These are phyloP conservation scores for Claviceps sorghi DNA, from an alignment of 2,329 filamentous ascomycete genomes.

Conservation along the genomic window DNA sequence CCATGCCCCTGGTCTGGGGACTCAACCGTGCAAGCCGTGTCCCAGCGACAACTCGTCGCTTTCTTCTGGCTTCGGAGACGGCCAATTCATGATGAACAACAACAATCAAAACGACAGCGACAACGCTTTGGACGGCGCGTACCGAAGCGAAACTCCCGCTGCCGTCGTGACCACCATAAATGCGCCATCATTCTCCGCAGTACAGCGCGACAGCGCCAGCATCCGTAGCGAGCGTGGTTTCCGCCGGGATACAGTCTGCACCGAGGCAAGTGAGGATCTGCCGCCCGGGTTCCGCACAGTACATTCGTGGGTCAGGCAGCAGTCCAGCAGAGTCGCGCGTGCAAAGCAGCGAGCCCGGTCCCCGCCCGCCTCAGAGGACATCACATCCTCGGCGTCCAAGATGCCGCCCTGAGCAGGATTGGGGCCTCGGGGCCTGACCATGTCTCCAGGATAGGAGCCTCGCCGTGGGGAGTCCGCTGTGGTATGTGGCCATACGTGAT, in stretches of 20 bases:
- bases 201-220: constrained; percentile 6
- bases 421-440: constrained; percentile 37
- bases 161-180: constrained; percentile 8
- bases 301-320: constrained; percentile 51
- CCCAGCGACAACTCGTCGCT: constrained; percentile 42
- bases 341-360: constrained; percentile 23
- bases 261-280: constrained; percentile 36
- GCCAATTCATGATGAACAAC: constrained; percentile 34
- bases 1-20: constrained; percentile 6
- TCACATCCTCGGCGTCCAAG: constrained; percentile 26
- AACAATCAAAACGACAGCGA: not conserved
- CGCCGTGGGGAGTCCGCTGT: constrained; percentile 20
- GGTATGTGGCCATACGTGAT: constrained; percentile 7
- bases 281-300: constrained; percentile 43
- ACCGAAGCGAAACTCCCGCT: constrained; percentile 12
- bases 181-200: constrained; percentile 5
- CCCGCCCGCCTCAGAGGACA: constrained; percentile 3
- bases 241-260: constrained; percentile 36
- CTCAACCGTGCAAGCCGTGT: constrained; percentile 18
- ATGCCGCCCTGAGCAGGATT: constrained; percentile 31
- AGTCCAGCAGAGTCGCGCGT: constrained; percentile 38
- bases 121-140: constrained; percentile 7
- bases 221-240: not conserved
- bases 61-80: constrained; percentile 51
- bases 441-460: constrained; percentile 33